Evolutionary conservation across 73 alveolate species (phyloP), one percentile per base, ranked within the genome.

Genomic region (Symbiodinium pilosum): DNA sequence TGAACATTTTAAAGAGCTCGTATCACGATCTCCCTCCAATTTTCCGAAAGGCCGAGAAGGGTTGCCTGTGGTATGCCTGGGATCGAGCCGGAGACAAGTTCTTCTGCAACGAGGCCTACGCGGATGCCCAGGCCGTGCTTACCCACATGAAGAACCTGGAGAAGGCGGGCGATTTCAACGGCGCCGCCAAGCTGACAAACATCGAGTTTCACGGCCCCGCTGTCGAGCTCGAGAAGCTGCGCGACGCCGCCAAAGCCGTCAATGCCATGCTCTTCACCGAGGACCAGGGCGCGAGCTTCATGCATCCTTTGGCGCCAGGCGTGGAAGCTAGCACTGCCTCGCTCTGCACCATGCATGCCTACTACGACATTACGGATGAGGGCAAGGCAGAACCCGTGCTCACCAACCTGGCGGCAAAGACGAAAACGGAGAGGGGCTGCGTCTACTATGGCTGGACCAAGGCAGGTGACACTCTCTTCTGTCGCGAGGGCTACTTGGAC

Each of bases 311-410:
- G 38, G 34, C 41, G 2, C 81, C 81, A 4, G 41, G 81, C 9
- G 81, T 38, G 34, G 41, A 20, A 9, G 81, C 41, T 18, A 38
- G 12, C 38, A 32, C 81, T 64, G 81, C 81, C 24, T 64, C 81
- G 3, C 34, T 64, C 39, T 64, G 81, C 41, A 64, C 81, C 12
- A 0, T 64, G 81, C 81, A 64, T 64, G 81, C 81, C 24, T 64
- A 64, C 81, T 64, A 64, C 34, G 81, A 64, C 81, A 32, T 64
- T 18, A 64, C 81, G 81, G 81, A 64, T 64, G 81, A 26, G 34
- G 81, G 81, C 81, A 64, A 64, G 77, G 77, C 77, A 36, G 77
- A 64, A 38, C 81, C 81, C 34, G 81, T 64, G 81, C 41, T 64
- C 38, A 38, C 81, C 81, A 38, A 64, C 14, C 34, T 64, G 81